These are phyloP conservation scores for Clonostachys sp. DNA, from an alignment of 2,329 filamentous ascomycete genomes.

Conservation along the genomic window DNA sequence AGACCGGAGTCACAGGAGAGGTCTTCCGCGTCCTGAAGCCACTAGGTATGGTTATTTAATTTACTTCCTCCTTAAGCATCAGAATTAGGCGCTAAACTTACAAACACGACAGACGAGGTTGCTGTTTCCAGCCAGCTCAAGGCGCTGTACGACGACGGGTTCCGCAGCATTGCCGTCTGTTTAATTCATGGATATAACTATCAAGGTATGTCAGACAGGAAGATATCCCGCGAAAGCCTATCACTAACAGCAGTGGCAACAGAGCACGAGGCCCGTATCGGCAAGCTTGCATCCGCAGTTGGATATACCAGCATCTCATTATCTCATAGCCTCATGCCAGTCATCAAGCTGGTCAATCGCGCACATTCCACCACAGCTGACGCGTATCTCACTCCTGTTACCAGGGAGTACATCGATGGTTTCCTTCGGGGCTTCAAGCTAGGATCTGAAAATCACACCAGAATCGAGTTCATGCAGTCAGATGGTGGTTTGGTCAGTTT, in stretches of 20 bases:
- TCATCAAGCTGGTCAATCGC: slow-evolving; percentile 35
- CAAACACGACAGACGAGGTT: slow-evolving; percentile 18
- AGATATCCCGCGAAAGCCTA: too few species aligned
- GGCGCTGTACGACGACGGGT: slow-evolving; percentile 53
- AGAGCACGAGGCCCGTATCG: slow-evolving; percentile 44
- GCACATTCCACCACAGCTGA: slow-evolving; percentile 35
- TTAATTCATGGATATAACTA: slow-evolving; percentile 71
- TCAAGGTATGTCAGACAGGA: slow-evolving; percentile 22
- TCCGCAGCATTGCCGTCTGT: slow-evolving; percentile 65
- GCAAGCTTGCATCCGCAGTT: slow-evolving; percentile 21
- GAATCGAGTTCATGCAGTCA: slow-evolving; percentile 4
- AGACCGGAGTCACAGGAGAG: not conserved
- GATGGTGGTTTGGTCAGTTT: slow-evolving; percentile 8
- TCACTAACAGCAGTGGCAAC: slow-evolving; percentile 33
- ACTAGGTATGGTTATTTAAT: not conserved
- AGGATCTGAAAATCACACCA: not conserved
- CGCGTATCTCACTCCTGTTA: slow-evolving; percentile 35
- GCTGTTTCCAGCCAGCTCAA: slow-evolving; percentile 51
- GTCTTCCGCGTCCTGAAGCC: not conserved
- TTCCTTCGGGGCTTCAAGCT: not conserved
- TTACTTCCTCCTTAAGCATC: too few species aligned
- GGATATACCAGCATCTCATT: not conserved
- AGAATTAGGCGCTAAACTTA: too few species aligned
- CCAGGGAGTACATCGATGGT: slow-evolving; percentile 29
- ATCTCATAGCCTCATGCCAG: slow-evolving; percentile 18